Conservation (phyloP, 768 basidiomycete genomes). For the Tulasnella calospora region DNA sequence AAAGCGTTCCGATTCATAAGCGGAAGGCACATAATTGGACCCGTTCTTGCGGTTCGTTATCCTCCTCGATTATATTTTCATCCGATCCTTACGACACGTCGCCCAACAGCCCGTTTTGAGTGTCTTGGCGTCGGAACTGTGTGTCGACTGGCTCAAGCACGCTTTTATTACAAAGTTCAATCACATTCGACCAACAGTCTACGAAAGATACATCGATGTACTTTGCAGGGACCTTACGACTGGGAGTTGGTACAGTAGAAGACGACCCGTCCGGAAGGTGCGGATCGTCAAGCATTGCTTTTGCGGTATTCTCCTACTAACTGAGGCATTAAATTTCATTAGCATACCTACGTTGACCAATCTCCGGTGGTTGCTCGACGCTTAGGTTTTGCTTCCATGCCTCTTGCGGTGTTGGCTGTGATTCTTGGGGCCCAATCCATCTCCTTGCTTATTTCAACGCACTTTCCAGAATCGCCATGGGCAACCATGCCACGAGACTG, state of each 20-base stretch:
- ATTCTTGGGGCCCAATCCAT: conserved; percentile 72
- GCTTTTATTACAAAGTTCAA: conserved; percentile 99
- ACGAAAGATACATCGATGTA: conserved; percentile 92
- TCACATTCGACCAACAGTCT: conserved; percentile 91
- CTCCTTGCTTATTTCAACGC: conserved; percentile 53
- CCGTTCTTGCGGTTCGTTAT: conserved; percentile 77
- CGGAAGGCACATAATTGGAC: conserved; percentile 74
- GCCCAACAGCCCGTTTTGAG: conserved; percentile 74
- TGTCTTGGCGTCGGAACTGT: conserved; percentile 84
- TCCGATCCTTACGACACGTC: neutral
- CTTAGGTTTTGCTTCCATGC: conserved; percentile 88
- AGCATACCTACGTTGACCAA: conserved; percentile 92
- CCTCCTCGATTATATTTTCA: neutral
- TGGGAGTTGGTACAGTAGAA: conserved; percentile 66
- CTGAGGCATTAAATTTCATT: neutral
- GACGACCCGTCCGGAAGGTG: conserved; percentile 62
- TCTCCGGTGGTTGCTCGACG: conserved; percentile 91
- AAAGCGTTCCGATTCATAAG: conserved; percentile 80
- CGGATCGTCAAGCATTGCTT: neutral
- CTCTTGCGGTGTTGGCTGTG: conserved; percentile 77
- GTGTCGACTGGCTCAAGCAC: conserved; percentile 98
- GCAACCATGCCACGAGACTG: conserved; percentile 45
- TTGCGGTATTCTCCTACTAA: neutral
- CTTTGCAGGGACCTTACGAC: conserved; percentile 88
- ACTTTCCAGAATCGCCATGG: conserved; percentile 45